These are phyloP conservation scores for Puccinia polysora DNA, from an alignment of 1,284 basidiomycete genomes.

Conservation along the genomic window DNA sequence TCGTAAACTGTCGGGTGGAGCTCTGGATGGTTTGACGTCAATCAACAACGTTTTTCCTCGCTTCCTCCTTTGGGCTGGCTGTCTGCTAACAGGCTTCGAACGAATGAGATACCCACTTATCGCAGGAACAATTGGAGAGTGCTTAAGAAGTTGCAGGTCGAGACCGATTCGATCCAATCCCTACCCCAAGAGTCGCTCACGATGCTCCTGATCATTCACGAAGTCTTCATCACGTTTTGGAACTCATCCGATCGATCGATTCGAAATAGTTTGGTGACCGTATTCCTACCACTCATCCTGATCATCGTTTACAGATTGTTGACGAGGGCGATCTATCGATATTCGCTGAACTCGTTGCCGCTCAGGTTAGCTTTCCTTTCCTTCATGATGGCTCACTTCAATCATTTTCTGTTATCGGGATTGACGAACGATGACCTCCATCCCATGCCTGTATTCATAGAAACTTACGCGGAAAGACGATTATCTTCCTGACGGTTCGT, in stretches of 20 bases:
- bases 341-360: slow-evolving; percentile 3
- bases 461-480: slow-evolving; percentile 20
- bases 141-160: too few species aligned
- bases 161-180: too few species aligned
- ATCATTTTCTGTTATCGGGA: neutral
- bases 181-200: too few species aligned
- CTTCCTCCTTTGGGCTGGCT: too few species aligned
- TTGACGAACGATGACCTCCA: neutral
- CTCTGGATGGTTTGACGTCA: too few species aligned
- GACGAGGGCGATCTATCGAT: neutral
- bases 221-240: neutral
- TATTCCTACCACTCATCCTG: neutral
- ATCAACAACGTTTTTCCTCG: too few species aligned
- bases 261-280: neutral
- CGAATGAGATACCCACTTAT: too few species aligned
- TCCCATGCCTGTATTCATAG: neutral
- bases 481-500: slow-evolving; percentile 29
- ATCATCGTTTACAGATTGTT: slow-evolving; percentile 3
- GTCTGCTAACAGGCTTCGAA: too few species aligned
- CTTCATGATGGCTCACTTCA: neutral
- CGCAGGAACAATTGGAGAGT: too few species aligned
- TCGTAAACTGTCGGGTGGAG: too few species aligned
- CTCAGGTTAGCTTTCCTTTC: neutral
- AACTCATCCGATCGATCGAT: neutral
- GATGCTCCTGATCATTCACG: slow-evolving; percentile 6